phyloP scores from a whole-genome alignment of 2,329 filamentous ascomycete genomes.

The Sclerotinia minor region DNA sequence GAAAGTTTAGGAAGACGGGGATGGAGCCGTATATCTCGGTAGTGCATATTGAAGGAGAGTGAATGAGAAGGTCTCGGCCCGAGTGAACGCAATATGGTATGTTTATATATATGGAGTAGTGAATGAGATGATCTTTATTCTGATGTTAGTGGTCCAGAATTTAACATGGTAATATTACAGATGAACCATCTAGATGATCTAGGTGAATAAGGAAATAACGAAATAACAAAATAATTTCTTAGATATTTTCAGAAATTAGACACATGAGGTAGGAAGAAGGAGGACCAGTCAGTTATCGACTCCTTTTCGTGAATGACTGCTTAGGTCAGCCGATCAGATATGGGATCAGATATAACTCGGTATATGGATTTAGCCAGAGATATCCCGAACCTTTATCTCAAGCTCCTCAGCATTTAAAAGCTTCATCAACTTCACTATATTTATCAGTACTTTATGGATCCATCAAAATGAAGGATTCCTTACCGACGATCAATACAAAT shows the following conservation, averaged over 20 bases:
- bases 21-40: background rate
- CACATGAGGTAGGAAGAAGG: constrained; percentile 1
- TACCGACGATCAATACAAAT: constrained; percentile 25
- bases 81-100: background rate
- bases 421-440: background rate
- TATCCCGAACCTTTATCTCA: constrained; percentile 12
- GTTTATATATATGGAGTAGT: background rate
- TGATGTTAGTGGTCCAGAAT: background rate
- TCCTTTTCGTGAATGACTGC: background rate
- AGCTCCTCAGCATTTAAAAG: background rate
- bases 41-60: constrained; percentile 9
- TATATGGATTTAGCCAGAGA: background rate
- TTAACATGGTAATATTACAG: background rate
- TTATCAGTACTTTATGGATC: constrained; percentile 18
- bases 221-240: background rate
- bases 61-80: background rate
- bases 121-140: background rate
- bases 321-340: constrained; percentile 14
- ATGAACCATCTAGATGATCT: background rate
- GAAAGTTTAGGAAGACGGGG: background rate
- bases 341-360: background rate
- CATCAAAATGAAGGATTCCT: constrained; percentile 28
- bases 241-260: background rate
- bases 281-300: background rate
- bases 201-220: background rate